Conservation (phyloP, 768 basidiomycete genomes). For the Naganishia vishniacii region DNA sequence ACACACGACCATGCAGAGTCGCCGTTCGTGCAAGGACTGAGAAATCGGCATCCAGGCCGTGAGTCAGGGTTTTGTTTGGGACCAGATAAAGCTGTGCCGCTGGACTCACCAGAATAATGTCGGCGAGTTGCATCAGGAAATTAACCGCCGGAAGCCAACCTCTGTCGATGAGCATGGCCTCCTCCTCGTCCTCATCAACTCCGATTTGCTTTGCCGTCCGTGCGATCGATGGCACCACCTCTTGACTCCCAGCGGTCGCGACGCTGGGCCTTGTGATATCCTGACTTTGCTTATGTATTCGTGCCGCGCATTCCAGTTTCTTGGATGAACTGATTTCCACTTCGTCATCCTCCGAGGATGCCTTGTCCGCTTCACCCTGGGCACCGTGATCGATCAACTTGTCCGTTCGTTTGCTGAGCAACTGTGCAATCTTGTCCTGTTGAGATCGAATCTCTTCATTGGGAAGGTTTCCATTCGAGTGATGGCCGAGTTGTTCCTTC, state of each 20-base stretch:
- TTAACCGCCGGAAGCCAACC: constrained; percentile 20
- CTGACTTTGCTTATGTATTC: constrained; percentile 3
- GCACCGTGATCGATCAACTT: neutral
- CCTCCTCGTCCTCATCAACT: constrained; percentile 13
- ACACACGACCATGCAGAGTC: constrained; percentile 16
- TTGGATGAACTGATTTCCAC: neutral
- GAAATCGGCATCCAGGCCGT: neutral
- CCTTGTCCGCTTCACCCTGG: neutral
- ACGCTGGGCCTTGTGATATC: neutral
- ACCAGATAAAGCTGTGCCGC: neutral
- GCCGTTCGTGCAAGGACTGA: constrained; percentile 9
- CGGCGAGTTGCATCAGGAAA: constrained; percentile 21
- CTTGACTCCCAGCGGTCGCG: neutral
- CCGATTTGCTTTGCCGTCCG: neutral
- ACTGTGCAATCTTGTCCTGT: neutral
- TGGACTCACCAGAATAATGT: constrained; percentile 16
- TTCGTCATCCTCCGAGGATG: neutral
- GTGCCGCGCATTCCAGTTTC: constrained; percentile 5
- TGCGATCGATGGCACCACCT: neutral
- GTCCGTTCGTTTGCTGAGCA: constrained; percentile 2
- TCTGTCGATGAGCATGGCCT: constrained; percentile 9
- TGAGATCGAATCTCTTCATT: neutral
- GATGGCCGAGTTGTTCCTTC: neutral
- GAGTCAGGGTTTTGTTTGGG: neutral
- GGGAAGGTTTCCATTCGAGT: neutral